Percentiles rank a stretch among this genome's conserved stretches.
phyloP scores from a whole-genome alignment of 1,139 yeast species.

The Pichia sp. region DNA sequence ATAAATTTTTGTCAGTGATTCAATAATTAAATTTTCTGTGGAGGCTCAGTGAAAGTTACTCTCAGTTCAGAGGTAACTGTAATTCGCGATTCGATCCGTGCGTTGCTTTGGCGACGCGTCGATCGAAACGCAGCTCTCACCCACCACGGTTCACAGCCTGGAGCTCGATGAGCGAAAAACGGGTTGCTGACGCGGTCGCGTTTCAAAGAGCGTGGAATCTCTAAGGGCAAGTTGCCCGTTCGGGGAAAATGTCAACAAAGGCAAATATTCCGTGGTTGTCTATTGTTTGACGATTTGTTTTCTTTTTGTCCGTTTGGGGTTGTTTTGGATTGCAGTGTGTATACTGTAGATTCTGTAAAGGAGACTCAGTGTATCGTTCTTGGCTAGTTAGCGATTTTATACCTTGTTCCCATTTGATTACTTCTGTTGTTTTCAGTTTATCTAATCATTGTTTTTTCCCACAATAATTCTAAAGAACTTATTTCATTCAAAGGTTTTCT shows the following conservation, averaged over 20 bases:
- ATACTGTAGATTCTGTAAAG: not conserved
- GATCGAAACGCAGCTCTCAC: too few relatives aligned
- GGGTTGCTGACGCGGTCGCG: conserved; percentile 1
- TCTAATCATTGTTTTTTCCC: not conserved
- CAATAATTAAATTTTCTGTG: too few relatives aligned
- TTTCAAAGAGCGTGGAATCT: not conserved
- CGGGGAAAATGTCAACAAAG: not conserved
- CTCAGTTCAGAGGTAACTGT: too few relatives aligned
- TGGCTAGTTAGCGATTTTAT: not conserved
- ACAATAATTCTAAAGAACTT: too few relatives aligned
- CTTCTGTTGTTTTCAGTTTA: not conserved
- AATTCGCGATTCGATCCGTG: too few relatives aligned
- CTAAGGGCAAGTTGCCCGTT: not conserved
- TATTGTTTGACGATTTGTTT: not conserved
- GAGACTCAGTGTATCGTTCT: not conserved
- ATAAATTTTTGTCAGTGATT: not conserved
- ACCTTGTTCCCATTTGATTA: too few relatives aligned
- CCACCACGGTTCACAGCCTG: too few relatives aligned
- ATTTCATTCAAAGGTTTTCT: not conserved
- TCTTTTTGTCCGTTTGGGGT: not conserved
- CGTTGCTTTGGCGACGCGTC: not conserved
- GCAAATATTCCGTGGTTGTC: not conserved
- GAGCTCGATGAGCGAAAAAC: too few relatives aligned
- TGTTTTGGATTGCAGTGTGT: not conserved
- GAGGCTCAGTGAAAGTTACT: too few relatives aligned